These are phyloP conservation scores for Geotrichum ghanense DNA, from an alignment of 805 yeast species.

Conservation along the genomic window DNA sequence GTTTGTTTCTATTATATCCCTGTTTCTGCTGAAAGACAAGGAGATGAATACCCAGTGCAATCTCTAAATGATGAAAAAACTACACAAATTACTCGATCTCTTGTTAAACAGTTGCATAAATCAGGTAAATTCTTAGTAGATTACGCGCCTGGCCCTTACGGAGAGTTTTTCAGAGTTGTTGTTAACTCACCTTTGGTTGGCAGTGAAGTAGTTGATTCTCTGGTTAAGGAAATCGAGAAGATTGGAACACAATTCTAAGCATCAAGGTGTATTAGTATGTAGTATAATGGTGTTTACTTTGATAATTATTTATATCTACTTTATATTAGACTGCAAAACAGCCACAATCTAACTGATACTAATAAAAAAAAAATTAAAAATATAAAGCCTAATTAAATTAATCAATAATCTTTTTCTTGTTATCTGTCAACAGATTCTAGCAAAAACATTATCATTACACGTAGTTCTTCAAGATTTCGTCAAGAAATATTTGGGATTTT, in stretches of 20 bases:
- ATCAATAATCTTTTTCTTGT: no score
- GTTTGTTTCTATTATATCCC: conserved; percentile 72
- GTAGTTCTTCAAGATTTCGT: no score
- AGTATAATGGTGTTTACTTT: no score
- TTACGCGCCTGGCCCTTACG: conserved; percentile 54
- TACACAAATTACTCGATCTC: conserved; percentile 47
- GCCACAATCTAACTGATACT: no score
- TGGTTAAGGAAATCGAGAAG: conserved; percentile 10
- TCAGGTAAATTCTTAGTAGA: conserved; percentile 64
- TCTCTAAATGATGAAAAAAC: conserved; percentile 25
- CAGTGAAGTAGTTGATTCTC: conserved; percentile 10
- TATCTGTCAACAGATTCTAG: no score
- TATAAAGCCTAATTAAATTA: no score
- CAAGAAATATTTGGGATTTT: no score
- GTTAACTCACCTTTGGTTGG: conserved; percentile 51
- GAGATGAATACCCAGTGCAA: background rate
- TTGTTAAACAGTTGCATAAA: conserved; percentile 48
- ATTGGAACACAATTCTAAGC: background rate
- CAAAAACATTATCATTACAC: no score
- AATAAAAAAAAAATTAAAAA: no score
- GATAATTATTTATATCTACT: no score
- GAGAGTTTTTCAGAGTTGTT: conserved; percentile 79
- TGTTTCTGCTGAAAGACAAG: conserved; percentile 19
- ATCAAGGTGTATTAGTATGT: no score
- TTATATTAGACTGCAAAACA: no score